These are phyloP conservation scores for Fusarium tupiense DNA, from an alignment of 2,329 filamentous ascomycete species.

Conservation along the genomic window DNA sequence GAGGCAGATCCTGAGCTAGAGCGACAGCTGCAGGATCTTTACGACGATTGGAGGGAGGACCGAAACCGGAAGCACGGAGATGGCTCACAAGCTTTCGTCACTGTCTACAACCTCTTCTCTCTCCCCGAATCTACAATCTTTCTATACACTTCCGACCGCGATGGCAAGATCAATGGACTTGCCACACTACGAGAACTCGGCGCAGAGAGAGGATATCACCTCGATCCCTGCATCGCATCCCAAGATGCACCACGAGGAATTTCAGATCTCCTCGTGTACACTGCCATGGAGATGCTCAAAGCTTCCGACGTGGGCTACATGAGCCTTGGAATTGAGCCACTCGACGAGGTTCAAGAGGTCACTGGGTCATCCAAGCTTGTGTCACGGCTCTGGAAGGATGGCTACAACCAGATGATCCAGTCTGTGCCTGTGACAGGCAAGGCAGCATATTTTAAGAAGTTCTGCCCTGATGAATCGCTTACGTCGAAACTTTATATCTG, in stretches of 20 bases:
- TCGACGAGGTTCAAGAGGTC: background rate
- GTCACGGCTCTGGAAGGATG: constrained; percentile 1
- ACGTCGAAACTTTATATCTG: constrained; percentile 7
- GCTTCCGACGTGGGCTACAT: constrained; percentile 1
- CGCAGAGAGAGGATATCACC: background rate
- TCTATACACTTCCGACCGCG: background rate
- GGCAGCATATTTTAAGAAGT: constrained; percentile 3
- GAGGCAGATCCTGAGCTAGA: background rate
- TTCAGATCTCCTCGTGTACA: constrained; percentile 4
- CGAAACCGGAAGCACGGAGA: background rate
- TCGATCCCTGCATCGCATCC: constrained; percentile 14
- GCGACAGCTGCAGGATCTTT: background rate
- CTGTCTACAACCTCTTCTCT: constrained; percentile 4
- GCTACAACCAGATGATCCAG: constrained; percentile 6
- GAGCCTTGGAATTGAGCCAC: constrained; percentile 2
- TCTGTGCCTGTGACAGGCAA: constrained; percentile 9
- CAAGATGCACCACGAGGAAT: background rate
- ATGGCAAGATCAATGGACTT: constrained; percentile 1
- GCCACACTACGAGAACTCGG: constrained; percentile 12
- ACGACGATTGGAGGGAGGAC: constrained; percentile 6
- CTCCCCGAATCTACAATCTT: background rate
- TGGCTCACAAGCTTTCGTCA: constrained; percentile 4
- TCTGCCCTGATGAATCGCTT: background rate
- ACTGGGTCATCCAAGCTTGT: background rate
- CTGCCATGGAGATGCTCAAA: background rate